phyloP scores from a whole-genome alignment of 192 early-diverging fungal genomes.

The Coemansia sp. region DNA sequence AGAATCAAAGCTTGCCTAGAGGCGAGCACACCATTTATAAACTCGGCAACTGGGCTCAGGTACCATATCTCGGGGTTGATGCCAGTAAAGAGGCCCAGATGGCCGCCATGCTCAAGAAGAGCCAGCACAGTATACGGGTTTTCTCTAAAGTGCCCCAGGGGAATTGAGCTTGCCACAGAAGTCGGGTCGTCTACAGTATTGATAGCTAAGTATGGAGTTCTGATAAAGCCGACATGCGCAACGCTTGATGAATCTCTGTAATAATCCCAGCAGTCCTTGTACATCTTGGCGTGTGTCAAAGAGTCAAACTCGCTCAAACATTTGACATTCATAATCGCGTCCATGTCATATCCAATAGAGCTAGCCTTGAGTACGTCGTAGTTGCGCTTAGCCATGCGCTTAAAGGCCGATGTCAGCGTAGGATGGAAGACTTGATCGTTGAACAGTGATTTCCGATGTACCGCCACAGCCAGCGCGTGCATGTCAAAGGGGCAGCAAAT shows the following conservation, averaged over 20 bases:
- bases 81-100: constrained; percentile 70
- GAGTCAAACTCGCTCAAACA: constrained; percentile 77
- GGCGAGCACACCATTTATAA: constrained; percentile 4
- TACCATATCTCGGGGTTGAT: constrained; percentile 43
- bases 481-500: constrained; percentile 81
- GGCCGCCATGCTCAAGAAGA: constrained; percentile 72
- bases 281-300: constrained; percentile 59
- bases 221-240: constrained; percentile 54
- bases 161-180: constrained; percentile 58
- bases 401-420: constrained; percentile 47
- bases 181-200: constrained; percentile 81
- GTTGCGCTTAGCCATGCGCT: constrained; percentile 27
- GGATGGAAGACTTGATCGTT: constrained; percentile 44
- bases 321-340: constrained; percentile 47
- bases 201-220: constrained; percentile 71
- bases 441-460: constrained; percentile 26
- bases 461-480: constrained; percentile 29
- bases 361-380: constrained; percentile 41
- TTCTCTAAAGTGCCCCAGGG: constrained; percentile 60
- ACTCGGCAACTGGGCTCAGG: constrained; percentile 60
- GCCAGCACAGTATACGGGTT: constrained; percentile 79
- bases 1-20: background rate
- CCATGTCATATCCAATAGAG: constrained; percentile 39
- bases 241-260: constrained; percentile 59
- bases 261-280: constrained; percentile 74